Base-by-base conservation (phyloP, 2,329 filamentous ascomycete species). In the Beauveria caledonica region DNA sequence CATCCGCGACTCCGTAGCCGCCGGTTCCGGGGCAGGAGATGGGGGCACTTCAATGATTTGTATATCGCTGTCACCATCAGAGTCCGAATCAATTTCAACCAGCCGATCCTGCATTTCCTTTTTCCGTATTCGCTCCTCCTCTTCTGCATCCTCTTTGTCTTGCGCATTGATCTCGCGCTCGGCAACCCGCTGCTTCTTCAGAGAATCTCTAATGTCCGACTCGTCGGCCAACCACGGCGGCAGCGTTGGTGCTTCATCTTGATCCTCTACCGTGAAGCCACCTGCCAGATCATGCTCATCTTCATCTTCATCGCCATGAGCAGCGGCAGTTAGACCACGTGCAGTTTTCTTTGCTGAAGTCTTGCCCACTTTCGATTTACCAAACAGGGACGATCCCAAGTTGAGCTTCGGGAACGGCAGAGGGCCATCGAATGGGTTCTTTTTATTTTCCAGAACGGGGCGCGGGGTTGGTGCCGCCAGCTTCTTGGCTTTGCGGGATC, bases 381-480 rank as follows among this genome's bases (percentile, higher is more conserved):
- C 73, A 62, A 85, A 86, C 2, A 86, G 76, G 1, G 79, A 81
- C 2, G 83, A 86, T 56, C 83, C 86, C 79, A 82, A 86, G 49
- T 88, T 85, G 1, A 96, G 79, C 68, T 91, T 93, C 66, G 96
- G 92, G 68, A 99, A 99, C 0, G 94, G 94, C 5, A 99, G 73
- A 0, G 92, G 91, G 0, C 93, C 93, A 64, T 84, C 84, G 68
- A 96, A 85, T 0, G 84, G 79, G 66, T 85, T 84, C 64, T 82
- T 84, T 40, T 81, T 77, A 54, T 83, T 85, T 10, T 80, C 71
- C n/a, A 73, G 68, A 3, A 76, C 68, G 2, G 72, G 71, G 46
- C 72, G 75, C n/a, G 71, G 70, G 46, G 72, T 69, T 19, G 71
- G 71, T 46, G 71, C 69, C 3, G 71, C 64, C 45, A 79, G 80